These are phyloP conservation scores for Fusarium secorum DNA, from an alignment of 2,329 filamentous ascomycete genomes.

Conservation along the genomic window DNA sequence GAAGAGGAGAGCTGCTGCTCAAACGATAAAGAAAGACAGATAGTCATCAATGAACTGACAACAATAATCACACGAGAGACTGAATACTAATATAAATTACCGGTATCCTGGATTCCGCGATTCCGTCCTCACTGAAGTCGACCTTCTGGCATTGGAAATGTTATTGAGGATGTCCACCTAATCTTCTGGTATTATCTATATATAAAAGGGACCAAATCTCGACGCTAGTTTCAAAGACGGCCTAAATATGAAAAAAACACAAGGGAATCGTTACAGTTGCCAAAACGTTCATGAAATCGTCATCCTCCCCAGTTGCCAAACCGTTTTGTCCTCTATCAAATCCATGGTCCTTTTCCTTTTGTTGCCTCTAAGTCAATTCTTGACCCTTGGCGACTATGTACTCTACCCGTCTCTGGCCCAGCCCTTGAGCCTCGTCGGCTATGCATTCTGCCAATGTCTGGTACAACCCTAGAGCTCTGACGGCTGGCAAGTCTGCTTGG, in stretches of 20 bases:
- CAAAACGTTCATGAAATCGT: slow-evolving; percentile 25
- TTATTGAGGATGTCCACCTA: background rate
- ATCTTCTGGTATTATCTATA: slow-evolving; percentile 18
- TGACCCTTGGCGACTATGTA: slow-evolving; percentile 19
- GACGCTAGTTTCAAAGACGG: slow-evolving; percentile 12
- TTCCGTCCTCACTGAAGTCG: background rate
- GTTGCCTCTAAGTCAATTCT: slow-evolving; percentile 9
- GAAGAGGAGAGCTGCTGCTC: slow-evolving; percentile 51
- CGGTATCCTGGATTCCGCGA: background rate
- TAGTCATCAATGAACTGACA: background rate
- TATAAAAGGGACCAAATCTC: slow-evolving; percentile 6
- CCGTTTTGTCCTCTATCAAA: slow-evolving; percentile 13
- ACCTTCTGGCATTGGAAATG: background rate
- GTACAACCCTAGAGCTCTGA: slow-evolving; percentile 8
- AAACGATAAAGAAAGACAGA: slow-evolving; percentile 43
- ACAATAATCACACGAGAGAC: background rate
- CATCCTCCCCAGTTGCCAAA: background rate
- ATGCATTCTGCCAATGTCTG: slow-evolving; percentile 14
- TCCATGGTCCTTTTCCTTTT: slow-evolving; percentile 33
- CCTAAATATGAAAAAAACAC: slow-evolving; percentile 3
- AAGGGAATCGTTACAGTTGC: slow-evolving; percentile 25
- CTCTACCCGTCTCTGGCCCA: background rate
- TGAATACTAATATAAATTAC: background rate
- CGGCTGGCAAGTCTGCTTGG: slow-evolving; percentile 30
- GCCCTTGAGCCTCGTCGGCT: slow-evolving; percentile 27